Conservation (phyloP, 1,284 basidiomycete species). For the Anthracocystis panici-leucophaei region DNA sequence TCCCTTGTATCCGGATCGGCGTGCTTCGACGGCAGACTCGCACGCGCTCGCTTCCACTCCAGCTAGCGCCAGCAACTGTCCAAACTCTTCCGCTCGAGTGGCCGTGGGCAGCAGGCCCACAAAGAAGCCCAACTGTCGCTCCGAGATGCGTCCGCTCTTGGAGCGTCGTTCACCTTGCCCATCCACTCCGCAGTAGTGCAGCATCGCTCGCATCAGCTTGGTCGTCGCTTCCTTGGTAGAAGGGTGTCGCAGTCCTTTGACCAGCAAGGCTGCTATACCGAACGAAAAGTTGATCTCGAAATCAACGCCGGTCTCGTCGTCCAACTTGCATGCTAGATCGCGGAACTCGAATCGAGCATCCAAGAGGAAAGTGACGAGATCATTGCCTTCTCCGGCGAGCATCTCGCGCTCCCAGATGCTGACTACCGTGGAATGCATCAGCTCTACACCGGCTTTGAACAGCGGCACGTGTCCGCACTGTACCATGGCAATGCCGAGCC, state of each 20-base stretch:
- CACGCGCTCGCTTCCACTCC: constrained; percentile 43
- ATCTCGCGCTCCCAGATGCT: constrained; percentile 56
- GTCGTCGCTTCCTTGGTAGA: constrained; percentile 57
- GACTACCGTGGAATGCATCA: constrained; percentile 57
- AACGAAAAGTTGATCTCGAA: constrained; percentile 67
- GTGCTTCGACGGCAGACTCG: constrained; percentile 44
- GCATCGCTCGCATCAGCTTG: constrained; percentile 58
- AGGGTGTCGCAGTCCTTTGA: constrained; percentile 63
- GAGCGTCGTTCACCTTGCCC: constrained; percentile 46
- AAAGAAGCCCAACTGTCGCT: constrained; percentile 61
- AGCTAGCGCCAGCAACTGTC: constrained; percentile 53
- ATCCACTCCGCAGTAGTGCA: constrained; percentile 51
- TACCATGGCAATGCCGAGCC: constrained; percentile 63
- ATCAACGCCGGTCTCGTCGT: constrained; percentile 65
- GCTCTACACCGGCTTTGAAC: constrained; percentile 63
- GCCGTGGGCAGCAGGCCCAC: constrained; percentile 61
- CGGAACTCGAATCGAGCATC: constrained; percentile 63
- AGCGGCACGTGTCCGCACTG: constrained; percentile 63
- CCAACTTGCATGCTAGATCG: constrained; percentile 59
- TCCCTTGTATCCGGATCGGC: constrained; percentile 42
- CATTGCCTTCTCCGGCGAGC: constrained; percentile 44
- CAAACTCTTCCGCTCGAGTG: constrained; percentile 58
- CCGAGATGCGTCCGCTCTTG: constrained; percentile 45
- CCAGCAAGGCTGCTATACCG: constrained; percentile 62
- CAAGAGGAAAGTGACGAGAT: constrained; percentile 54